Conservation (phyloP, 164 flowering plant species). For the Saururus chinensis region DNA sequence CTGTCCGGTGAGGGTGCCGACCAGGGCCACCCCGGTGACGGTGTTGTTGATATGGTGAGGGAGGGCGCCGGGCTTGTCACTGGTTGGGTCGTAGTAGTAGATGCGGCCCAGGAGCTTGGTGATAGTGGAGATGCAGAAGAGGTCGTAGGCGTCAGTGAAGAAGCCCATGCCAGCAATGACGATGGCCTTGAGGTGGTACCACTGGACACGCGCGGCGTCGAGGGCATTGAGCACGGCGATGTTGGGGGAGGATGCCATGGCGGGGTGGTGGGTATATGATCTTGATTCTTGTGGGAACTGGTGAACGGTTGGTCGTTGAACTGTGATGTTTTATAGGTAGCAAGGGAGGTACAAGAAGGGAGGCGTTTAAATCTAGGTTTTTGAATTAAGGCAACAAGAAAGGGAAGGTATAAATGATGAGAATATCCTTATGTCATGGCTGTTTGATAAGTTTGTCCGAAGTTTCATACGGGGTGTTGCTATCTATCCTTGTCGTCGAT, state of each 20-base stretch:
- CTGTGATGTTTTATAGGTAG: no score
- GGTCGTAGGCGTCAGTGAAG: slow-evolving; percentile 58
- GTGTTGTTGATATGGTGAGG: slow-evolving; percentile 24
- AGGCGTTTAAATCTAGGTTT: no score
- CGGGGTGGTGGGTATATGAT: no score
- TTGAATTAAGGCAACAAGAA: no score
- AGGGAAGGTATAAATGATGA: no score
- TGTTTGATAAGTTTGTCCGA: no score
- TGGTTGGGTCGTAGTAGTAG: slow-evolving; percentile 21
- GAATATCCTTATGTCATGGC: no score
- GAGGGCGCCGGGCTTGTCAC: slow-evolving; percentile 23
- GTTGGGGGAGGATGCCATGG: neutral
- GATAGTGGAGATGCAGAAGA: slow-evolving; percentile 44
- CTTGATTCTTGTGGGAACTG: no score
- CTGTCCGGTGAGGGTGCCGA: slow-evolving; percentile 42
- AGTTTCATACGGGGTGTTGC: no score
- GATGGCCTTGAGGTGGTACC: slow-evolving; percentile 43
- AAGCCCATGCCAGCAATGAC: slow-evolving; percentile 54
- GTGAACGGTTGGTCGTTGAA: no score
- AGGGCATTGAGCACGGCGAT: slow-evolving; percentile 33
- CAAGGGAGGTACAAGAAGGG: no score
- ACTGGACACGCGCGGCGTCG: slow-evolving; percentile 38
- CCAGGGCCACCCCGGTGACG: slow-evolving; percentile 36
- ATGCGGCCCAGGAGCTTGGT: slow-evolving; percentile 45
- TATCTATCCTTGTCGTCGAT: no score